Evolutionary conservation across 257 asterid genomes (phyloP), one percentile per base, ranked within the genome.

Genomic region (Scutellaria barbata): DNA sequence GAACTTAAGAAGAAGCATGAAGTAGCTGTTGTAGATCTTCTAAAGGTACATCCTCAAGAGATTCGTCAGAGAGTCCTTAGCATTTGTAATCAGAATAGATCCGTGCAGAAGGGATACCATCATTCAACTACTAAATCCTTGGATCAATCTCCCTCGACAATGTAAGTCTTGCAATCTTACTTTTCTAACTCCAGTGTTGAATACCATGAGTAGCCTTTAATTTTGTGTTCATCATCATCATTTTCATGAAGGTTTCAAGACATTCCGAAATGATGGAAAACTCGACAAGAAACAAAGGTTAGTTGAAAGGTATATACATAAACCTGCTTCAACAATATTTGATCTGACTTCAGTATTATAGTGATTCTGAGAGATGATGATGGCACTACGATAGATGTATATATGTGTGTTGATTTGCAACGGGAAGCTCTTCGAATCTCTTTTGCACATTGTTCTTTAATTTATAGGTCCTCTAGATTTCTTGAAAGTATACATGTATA

Each of bases 1-100:
- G 97, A 92, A 46, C 81, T 92, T 13, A 86, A 75, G 82, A 72
- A 77, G 87, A 92, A 88, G 77, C 99, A 95, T 56, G 93, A 89
- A 54, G 55, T 56, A 69, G 94, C 83, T 63, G 68, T 92, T 59
- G 72, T 74, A 20, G 85, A 83, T 77, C 77, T 84, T 67, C 47
- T 95, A 8, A 81, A 84, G 60, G 90, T 78, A 68, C 87, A 88
- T 66, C 88, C 95, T 10, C 83, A 81, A 47, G 92, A 92, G 53
- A 77, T 62, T 55, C 85, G 85, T 39, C 66, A 71, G 65, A 80
- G 77, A 58, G 86, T 89, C 77, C 80, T 83, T 53, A 79, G 74
- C 71, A 79, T 81, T 48, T 88, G 88, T 71, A 79, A 79, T 56
- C 70, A 43, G 77, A 83, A 85, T 81, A 68, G 79, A 30, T 75